A percentile compares a stretch with the other conserved stretches of the same genome.
Evolutionary conservation across 768 basidiomycete species (phyloP).

Genomic region (Phanerochaete carnosa): DNA sequence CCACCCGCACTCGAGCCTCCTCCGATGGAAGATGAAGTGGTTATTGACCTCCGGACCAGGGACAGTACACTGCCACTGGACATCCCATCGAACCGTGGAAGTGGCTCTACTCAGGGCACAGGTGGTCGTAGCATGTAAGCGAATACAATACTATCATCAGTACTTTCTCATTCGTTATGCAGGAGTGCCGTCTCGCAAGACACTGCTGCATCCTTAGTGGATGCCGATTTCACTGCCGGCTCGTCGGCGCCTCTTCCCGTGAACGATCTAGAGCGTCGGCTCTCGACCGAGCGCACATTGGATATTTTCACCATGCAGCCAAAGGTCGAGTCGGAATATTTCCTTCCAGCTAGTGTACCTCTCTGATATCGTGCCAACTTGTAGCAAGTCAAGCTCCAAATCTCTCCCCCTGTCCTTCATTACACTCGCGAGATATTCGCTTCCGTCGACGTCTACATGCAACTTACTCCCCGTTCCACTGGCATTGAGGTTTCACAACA

Average conservation of each 20-base stretch:
- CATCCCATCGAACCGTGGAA: slow-evolving; percentile 19
- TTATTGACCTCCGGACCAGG: slow-evolving; percentile 50
- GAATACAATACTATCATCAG: neutral
- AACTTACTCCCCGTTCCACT: slow-evolving; percentile 74
- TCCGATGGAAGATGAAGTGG: slow-evolving; percentile 47
- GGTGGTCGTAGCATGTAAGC: slow-evolving; percentile 57
- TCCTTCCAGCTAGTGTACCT: slow-evolving; percentile 1
- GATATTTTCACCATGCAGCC: slow-evolving; percentile 96
- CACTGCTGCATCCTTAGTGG: slow-evolving; percentile 46
- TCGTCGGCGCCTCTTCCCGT: slow-evolving; percentile 39
- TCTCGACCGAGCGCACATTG: slow-evolving; percentile 74
- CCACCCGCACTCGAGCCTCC: slow-evolving; percentile 17
- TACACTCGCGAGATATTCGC: slow-evolving; percentile 77
- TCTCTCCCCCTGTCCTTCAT: slow-evolving; percentile 73
- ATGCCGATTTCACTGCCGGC: neutral
- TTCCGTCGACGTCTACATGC: slow-evolving; percentile 67
- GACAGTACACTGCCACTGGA: slow-evolving; percentile 17
- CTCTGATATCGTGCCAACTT: slow-evolving; percentile 8
- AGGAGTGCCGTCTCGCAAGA: slow-evolving; percentile 64
- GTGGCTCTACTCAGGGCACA: slow-evolving; percentile 22
- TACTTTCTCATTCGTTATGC: neutral
- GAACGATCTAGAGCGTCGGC: slow-evolving; percentile 74
- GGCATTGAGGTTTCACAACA: slow-evolving; percentile 72
- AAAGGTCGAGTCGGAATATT: slow-evolving; percentile 54
- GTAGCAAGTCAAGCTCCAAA: slow-evolving; percentile 88